Evolutionary conservation across 805 yeast species (phyloP).

Genomic region (Debaryomyces hansenii): DNA sequence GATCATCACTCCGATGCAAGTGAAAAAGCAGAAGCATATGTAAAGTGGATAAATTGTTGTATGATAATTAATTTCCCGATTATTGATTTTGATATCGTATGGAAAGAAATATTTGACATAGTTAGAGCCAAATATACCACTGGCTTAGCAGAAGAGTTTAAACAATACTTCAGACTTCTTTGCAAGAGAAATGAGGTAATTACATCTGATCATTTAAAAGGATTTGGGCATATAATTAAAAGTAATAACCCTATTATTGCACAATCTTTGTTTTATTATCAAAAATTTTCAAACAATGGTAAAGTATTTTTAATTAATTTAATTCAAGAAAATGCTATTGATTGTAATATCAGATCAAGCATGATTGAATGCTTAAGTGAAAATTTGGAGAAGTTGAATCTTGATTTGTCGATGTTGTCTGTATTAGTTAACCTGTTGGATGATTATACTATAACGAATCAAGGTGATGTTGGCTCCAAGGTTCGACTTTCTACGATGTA

Average conservation of each 20-base stretch:
- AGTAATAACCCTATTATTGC: slow-evolving; percentile 40
- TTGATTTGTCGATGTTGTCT: slow-evolving; percentile 7
- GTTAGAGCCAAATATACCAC: slow-evolving; percentile 7
- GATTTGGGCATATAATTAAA: slow-evolving; percentile 38
- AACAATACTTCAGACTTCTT: slow-evolving; percentile 13
- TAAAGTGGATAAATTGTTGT: slow-evolving; percentile 17
- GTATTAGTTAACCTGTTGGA: slow-evolving; percentile 46
- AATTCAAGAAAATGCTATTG: slow-evolving; percentile 14
- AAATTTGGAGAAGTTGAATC: slow-evolving; percentile 4
- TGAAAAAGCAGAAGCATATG: slow-evolving; percentile 38
- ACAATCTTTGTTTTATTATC: slow-evolving; percentile 29
- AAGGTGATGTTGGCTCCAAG: slow-evolving; percentile 91
- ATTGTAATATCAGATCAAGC: slow-evolving; percentile 28
- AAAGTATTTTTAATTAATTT: slow-evolving; percentile 4
- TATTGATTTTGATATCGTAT: slow-evolving; percentile 5
- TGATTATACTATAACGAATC: slow-evolving; percentile 75
- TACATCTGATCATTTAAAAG: slow-evolving; percentile 14
- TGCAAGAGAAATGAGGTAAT: slow-evolving; percentile 2
- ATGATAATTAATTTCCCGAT: not conserved
- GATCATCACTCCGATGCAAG: slow-evolving; percentile 32
- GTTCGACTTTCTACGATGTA: slow-evolving; percentile 55
- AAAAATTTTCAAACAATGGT: slow-evolving; percentile 9
- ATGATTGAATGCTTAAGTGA: slow-evolving; percentile 23
- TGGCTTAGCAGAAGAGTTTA: slow-evolving; percentile 9
- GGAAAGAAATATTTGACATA: slow-evolving; percentile 19